Conservation (phyloP, 805 yeast genomes). For the Peterozyma toletana region DNA sequence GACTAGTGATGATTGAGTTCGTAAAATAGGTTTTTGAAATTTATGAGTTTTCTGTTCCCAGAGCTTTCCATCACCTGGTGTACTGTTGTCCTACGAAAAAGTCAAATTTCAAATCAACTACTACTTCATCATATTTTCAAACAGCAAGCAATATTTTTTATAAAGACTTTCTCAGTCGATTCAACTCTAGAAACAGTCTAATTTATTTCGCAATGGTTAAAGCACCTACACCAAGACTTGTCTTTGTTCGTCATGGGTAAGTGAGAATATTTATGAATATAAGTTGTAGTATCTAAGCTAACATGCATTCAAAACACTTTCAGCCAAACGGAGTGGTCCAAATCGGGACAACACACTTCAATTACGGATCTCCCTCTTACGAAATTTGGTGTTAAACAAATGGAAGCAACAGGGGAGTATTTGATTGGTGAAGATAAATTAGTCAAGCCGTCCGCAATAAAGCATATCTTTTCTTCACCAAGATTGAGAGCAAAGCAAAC, state of each 20-base stretch:
- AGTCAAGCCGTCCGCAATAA: slow-evolving; percentile 57
- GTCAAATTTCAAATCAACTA: too few relatives aligned
- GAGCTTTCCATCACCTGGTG: too few relatives aligned
- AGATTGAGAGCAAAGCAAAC: slow-evolving; percentile 76
- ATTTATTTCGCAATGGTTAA: slow-evolving; percentile 12
- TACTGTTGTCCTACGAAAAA: too few relatives aligned
- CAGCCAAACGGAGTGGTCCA: slow-evolving; percentile 91
- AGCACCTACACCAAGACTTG: slow-evolving; percentile 54
- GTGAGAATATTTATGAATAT: slow-evolving; percentile 4
- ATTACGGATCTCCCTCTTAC: slow-evolving; percentile 77
- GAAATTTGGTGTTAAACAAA: slow-evolving; percentile 68
- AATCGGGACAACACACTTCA: slow-evolving; percentile 88
- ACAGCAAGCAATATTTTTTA: too few relatives aligned
- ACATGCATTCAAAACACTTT: neutral
- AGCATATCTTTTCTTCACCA: slow-evolving; percentile 72
- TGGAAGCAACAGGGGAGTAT: slow-evolving; percentile 63
- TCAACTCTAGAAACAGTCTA: too few relatives aligned
- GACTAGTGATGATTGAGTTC: too few relatives aligned
- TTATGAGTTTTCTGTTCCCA: too few relatives aligned
- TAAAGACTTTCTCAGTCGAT: too few relatives aligned
- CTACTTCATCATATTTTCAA: too few relatives aligned
- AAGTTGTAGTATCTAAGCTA: too few relatives aligned
- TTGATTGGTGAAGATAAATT: slow-evolving; percentile 55
- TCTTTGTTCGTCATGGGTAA: slow-evolving; percentile 68
- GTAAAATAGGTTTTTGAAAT: too few relatives aligned